phyloP scores from a whole-genome alignment of 345 rosid species.

The Rhodamnia rubescens region DNA sequence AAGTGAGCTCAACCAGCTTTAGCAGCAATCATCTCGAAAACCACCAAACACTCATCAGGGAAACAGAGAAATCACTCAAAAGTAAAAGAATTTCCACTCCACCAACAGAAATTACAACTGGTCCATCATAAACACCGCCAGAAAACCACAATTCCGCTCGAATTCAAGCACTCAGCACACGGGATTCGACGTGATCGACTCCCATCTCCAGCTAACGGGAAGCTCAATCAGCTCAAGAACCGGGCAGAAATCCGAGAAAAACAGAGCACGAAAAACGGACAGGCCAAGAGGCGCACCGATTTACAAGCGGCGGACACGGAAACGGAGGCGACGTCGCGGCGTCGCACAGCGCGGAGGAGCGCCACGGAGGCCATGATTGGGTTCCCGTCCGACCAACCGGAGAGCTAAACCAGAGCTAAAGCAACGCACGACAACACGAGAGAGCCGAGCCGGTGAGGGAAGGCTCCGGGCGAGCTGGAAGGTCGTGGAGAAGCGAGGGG shows the following conservation, averaged over 20 bases:
- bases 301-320: background rate
- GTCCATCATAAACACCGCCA: background rate
- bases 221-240: no score
- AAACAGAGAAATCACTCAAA: background rate
- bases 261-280: background rate
- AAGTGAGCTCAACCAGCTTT: background rate
- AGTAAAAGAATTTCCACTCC: background rate
- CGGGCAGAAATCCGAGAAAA: background rate
- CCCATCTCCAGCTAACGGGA: no score
- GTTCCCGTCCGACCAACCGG: background rate
- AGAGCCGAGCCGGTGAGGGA: background rate
- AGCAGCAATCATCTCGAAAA: background rate
- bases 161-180: background rate
- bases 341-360: constrained; percentile 5
- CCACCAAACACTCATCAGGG: background rate
- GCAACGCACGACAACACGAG: background rate
- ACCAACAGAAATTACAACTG: background rate
- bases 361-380: constrained; percentile 7
- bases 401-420: background rate
- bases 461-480: no score
- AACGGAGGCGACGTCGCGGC: constrained; percentile 4
- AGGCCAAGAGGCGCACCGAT: background rate
- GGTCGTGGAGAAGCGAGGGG: no score
- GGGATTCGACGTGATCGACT: background rate
- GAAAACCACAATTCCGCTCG: background rate